Conservation (phyloP, 768 basidiomycete genomes). For the Cystoderma amianthinum region DNA sequence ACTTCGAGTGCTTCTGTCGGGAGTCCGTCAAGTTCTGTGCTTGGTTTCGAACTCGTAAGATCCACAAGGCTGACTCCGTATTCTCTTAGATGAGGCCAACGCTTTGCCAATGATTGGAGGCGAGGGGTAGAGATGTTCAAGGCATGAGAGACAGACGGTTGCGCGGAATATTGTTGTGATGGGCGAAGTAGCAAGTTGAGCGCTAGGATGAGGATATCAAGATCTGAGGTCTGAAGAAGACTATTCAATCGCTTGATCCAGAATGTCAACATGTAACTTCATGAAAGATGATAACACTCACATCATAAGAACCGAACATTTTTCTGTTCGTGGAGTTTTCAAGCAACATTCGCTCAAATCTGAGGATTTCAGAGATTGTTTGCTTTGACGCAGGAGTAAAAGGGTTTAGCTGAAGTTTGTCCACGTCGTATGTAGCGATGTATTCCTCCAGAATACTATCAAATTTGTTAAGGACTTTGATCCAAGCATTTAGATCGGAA, state of each 20-base stretch:
- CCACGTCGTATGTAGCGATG: constrained; percentile 80
- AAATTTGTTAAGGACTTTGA: constrained; percentile 92
- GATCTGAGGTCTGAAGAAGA: constrained; percentile 81
- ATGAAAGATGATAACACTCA: constrained; percentile 34
- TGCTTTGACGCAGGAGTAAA: constrained; percentile 75
- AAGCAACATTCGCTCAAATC: constrained; percentile 83
- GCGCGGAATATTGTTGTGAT: constrained; percentile 89
- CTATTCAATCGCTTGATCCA: constrained; percentile 74
- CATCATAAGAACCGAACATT: constrained; percentile 94
- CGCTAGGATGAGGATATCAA: constrained; percentile 79
- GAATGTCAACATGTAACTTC: constrained; percentile 5
- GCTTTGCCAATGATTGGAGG: constrained; percentile 75
- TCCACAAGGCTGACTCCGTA: constrained; percentile 72
- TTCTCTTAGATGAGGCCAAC: constrained; percentile 81
- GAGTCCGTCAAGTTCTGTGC: constrained; percentile 48
- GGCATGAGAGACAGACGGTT: constrained; percentile 76
- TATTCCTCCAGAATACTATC: constrained; percentile 81
- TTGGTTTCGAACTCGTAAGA: constrained; percentile 51
- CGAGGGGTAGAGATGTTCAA: constrained; percentile 79
- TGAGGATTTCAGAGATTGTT: constrained; percentile 73
- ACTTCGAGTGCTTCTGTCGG: constrained; percentile 75
- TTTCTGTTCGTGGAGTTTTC: constrained; percentile 98
- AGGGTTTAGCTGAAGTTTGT: constrained; percentile 72
- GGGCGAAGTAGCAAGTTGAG: constrained; percentile 87
- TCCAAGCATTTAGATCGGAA: constrained; percentile 96